phyloP scores from a whole-genome alignment of 805 yeast genomes.

The Tetrapisispora pingtungensis region DNA sequence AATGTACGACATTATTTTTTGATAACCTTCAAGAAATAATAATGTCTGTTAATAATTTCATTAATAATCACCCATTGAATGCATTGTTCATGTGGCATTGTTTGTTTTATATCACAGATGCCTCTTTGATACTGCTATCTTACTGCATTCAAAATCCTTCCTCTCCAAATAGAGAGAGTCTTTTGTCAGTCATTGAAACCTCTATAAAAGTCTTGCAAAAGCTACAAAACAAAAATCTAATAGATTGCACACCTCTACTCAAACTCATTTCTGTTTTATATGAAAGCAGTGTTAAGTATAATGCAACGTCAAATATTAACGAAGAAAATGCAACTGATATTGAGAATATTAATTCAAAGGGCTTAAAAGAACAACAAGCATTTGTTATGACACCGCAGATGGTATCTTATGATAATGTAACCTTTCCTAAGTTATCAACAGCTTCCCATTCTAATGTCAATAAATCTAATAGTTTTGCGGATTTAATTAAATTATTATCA shows the following conservation, averaged over 20 bases:
- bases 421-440: background rate
- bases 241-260: constrained; percentile 6
- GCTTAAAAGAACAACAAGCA: background rate
- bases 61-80: constrained; percentile 30
- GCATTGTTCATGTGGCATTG: constrained; percentile 53
- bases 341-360: background rate
- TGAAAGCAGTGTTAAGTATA: background rate
- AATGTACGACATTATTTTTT: constrained; percentile 39
- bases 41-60: constrained; percentile 36
- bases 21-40: constrained; percentile 46
- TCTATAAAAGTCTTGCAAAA: constrained; percentile 4
- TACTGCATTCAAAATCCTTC: background rate
- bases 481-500: constrained; percentile 12
- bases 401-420: background rate
- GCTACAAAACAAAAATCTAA: constrained; percentile 4
- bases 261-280: constrained; percentile 4
- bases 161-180: background rate
- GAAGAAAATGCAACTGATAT: background rate
- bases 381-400: background rate
- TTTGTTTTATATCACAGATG: constrained; percentile 53
- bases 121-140: constrained; percentile 23
- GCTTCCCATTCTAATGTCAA: constrained; percentile 2
- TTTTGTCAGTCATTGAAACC: background rate
- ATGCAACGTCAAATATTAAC: too few species aligned
- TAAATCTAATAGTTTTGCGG: constrained; percentile 15